These are phyloP conservation scores for Phaeotremella skinneri DNA, from an alignment of 768 basidiomycete species.

Conservation along the genomic window DNA sequence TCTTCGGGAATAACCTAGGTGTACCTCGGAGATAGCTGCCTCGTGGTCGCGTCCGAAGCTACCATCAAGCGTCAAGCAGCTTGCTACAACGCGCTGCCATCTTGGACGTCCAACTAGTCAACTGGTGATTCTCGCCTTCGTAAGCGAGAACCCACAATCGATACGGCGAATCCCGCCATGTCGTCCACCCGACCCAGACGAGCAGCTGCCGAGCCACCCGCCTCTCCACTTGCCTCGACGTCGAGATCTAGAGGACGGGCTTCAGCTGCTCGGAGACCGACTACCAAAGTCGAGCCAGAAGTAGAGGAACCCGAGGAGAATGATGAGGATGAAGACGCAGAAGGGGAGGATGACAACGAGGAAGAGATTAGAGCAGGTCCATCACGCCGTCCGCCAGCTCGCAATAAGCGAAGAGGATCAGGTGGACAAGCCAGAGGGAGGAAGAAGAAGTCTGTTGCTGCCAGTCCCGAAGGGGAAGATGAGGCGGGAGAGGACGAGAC, in stretches of 20 bases:
- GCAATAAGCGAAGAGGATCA: neutral
- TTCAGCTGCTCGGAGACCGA: neutral
- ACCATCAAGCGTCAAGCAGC: too few species aligned
- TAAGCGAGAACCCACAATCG: neutral
- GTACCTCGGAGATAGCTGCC: too few species aligned
- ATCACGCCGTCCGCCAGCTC: neutral
- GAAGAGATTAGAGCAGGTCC: constrained; percentile 13
- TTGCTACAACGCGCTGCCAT: too few species aligned
- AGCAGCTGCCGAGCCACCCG: neutral
- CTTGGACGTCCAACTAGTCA: too few species aligned
- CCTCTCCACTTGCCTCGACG: neutral
- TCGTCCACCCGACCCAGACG: neutral
- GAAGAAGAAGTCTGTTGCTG: neutral
- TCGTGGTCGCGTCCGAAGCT: too few species aligned
- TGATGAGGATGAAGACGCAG: constrained; percentile 17
- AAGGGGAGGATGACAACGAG: constrained; percentile 23
- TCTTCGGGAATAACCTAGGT: too few species aligned
- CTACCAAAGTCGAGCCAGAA: neutral
- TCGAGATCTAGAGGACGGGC: neutral
- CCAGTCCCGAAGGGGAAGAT: neutral
- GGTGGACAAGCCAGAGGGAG: neutral
- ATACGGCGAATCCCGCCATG: too few species aligned
- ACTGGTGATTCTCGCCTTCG: too few species aligned
- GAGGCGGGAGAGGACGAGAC: neutral
- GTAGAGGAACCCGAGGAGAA: neutral